phyloP scores from a whole-genome alignment of 2,329 filamentous ascomycete genomes.

The Aspergillus persii region DNA sequence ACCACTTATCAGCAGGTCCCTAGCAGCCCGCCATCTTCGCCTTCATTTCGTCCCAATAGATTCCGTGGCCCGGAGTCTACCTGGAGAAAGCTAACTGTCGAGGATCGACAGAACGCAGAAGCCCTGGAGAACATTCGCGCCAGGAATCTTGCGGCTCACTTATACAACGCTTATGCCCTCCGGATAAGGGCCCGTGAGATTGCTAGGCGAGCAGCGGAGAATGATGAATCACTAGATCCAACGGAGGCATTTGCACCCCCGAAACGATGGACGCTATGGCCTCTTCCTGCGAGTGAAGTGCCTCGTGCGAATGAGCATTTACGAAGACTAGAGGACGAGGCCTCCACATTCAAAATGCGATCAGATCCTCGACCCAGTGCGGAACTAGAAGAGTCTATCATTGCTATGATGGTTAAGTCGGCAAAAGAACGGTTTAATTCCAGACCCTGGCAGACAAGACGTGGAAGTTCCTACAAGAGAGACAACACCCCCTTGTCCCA shows the following conservation, averaged over 20 bases:
- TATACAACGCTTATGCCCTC: slow-evolving; percentile 74
- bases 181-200: slow-evolving; percentile 48
- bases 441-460: slow-evolving; percentile 35
- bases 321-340: slow-evolving; percentile 50
- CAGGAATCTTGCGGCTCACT: slow-evolving; percentile 68
- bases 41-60: slow-evolving; percentile 60
- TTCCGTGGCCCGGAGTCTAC: slow-evolving; percentile 66
- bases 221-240: slow-evolving; percentile 7
- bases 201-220: slow-evolving; percentile 7
- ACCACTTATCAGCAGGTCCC: not conserved
- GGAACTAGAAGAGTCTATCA: slow-evolving; percentile 67
- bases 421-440: slow-evolving; percentile 64
- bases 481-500: slow-evolving; percentile 4
- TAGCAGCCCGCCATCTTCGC: slow-evolving; percentile 12
- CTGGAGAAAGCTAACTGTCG: slow-evolving; percentile 85
- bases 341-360: slow-evolving; percentile 51
- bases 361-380: slow-evolving; percentile 53
- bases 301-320: slow-evolving; percentile 56
- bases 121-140: slow-evolving; percentile 64
- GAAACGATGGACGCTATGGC: slow-evolving; percentile 81
- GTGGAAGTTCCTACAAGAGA: not conserved
- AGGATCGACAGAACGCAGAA: slow-evolving; percentile 68
- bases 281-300: slow-evolving; percentile 61
- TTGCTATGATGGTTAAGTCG: slow-evolving; percentile 62
- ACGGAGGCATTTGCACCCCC: slow-evolving; percentile 43